Evolutionary conservation across 1,139 yeast species (phyloP).

Genomic region (Yamadazyma diddensiae): DNA sequence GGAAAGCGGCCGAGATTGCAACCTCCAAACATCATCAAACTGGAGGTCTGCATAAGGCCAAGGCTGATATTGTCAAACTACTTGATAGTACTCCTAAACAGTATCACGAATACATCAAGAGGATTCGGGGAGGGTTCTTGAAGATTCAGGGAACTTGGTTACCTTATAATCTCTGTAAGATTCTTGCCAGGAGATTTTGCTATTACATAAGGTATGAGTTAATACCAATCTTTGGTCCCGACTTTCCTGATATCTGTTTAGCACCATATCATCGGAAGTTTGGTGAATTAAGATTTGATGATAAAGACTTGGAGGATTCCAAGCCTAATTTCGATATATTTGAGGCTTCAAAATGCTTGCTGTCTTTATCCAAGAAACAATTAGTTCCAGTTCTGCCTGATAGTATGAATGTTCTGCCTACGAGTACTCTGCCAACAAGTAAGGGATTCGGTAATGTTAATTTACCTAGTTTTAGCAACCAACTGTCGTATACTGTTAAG

Average conservation of each 20-base stretch:
- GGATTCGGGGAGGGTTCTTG: slow-evolving; percentile 88
- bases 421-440: too few relatives aligned
- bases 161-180: slow-evolving; percentile 66
- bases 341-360: slow-evolving; percentile 41
- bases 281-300: slow-evolving; percentile 56
- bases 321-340: slow-evolving; percentile 26
- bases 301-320: slow-evolving; percentile 8
- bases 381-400: neutral
- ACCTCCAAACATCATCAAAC: slow-evolving; percentile 4
- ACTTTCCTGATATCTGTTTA: slow-evolving; percentile 70
- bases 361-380: slow-evolving; percentile 19
- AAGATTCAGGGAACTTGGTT: slow-evolving; percentile 97
- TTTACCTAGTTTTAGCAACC: neutral
- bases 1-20: slow-evolving; percentile 67
- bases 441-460: neutral
- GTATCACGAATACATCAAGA: slow-evolving; percentile 59
- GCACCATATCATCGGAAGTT: slow-evolving; percentile 64
- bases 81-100: slow-evolving; percentile 71
- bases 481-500: too few relatives aligned
- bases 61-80: slow-evolving; percentile 74
- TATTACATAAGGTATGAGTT: slow-evolving; percentile 72
- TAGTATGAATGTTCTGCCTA: neutral
- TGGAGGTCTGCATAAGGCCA: slow-evolving; percentile 51
- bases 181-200: slow-evolving; percentile 73
- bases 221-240: slow-evolving; percentile 76